A percentile compares a stretch with the other conserved stretches of the same genome.
Conservation (phyloP, 1,284 basidiomycete genomes). For the Trametes versicolor region DNA sequence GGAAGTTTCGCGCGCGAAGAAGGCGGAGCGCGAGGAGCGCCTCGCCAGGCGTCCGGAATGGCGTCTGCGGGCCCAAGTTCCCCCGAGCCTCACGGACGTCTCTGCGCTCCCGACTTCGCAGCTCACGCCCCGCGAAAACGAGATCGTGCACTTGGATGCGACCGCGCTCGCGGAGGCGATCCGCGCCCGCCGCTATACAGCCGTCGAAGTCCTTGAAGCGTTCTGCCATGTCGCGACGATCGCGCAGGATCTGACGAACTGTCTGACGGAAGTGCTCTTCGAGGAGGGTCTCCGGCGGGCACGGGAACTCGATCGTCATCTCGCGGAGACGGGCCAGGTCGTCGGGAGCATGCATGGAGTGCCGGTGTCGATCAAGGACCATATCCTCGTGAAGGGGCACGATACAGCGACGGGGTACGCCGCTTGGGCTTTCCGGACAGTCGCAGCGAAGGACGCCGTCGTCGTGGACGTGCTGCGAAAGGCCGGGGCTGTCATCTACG, state of each 20-base stretch:
- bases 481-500: constrained; percentile 65
- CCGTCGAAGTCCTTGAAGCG: constrained; percentile 47
- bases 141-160: constrained; percentile 48
- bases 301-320: constrained; percentile 57
- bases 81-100: constrained; percentile 42
- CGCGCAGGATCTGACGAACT: constrained; percentile 57
- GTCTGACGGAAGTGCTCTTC: constrained; percentile 65
- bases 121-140: constrained; percentile 45
- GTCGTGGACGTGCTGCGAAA: constrained; percentile 57
- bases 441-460: constrained; percentile 54
- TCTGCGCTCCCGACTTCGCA: constrained; percentile 42
- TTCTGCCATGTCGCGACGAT: constrained; percentile 49
- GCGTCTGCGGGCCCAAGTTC: constrained; percentile 40
- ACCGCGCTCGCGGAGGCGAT: constrained; percentile 45
- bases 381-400: constrained; percentile 57
- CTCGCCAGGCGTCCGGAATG: constrained; percentile 45
- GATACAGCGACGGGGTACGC: constrained; percentile 62
- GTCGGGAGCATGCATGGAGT: constrained; percentile 71
- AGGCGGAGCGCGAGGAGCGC: constrained; percentile 43
- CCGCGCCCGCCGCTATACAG: constrained; percentile 44
- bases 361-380: constrained; percentile 66
- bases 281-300: constrained; percentile 63
- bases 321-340: constrained; percentile 55
- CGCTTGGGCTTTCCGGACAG: constrained; percentile 56
- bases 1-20: constrained; percentile 40